Evolutionary conservation across 2,329 filamentous ascomycete genomes (phyloP).

Genomic region (Cytospora paraplurivora): DNA sequence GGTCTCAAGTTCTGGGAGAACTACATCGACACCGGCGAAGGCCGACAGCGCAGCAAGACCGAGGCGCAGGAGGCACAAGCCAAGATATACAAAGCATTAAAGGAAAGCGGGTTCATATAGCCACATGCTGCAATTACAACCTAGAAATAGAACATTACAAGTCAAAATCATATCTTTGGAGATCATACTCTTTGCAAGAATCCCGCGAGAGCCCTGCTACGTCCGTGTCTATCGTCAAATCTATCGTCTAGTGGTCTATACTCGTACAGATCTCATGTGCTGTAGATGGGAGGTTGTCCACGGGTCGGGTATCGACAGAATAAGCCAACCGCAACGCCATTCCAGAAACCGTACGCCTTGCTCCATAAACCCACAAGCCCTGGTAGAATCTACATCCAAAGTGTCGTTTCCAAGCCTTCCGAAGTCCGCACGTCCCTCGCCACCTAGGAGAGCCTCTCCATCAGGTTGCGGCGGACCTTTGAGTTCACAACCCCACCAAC

Average conservation of each 20-base stretch:
- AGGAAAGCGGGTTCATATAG: slow-evolving; percentile 45
- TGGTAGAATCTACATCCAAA: neutral
- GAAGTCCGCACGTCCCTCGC: slow-evolving; percentile 27
- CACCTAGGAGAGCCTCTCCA: slow-evolving; percentile 55
- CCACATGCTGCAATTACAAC: neutral
- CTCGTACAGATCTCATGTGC: slow-evolving; percentile 27
- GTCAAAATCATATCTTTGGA: neutral
- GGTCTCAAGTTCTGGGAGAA: slow-evolving; percentile 95
- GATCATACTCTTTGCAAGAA: neutral
- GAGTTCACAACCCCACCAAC: slow-evolving; percentile 85
- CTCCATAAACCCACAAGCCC: slow-evolving; percentile 3
- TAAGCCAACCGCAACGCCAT: slow-evolving; percentile 25
- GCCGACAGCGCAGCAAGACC: slow-evolving; percentile 35
- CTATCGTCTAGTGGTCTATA: slow-evolving; percentile 26
- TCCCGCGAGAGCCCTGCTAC: slow-evolving; percentile 1
- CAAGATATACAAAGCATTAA: slow-evolving; percentile 46
- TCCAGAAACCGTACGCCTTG: slow-evolving; percentile 21
- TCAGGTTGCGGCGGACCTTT: slow-evolving; percentile 67
- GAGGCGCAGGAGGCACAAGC: slow-evolving; percentile 43
- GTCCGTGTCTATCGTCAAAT: slow-evolving; percentile 22
- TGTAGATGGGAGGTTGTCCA: slow-evolving; percentile 22
- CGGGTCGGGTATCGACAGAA: slow-evolving; percentile 28
- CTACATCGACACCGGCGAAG: slow-evolving; percentile 54
- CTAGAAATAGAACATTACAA: neutral
- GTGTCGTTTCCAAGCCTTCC: neutral